phyloP scores from a whole-genome alignment of 306 rosid species.

The Albizia julibrissin region DNA sequence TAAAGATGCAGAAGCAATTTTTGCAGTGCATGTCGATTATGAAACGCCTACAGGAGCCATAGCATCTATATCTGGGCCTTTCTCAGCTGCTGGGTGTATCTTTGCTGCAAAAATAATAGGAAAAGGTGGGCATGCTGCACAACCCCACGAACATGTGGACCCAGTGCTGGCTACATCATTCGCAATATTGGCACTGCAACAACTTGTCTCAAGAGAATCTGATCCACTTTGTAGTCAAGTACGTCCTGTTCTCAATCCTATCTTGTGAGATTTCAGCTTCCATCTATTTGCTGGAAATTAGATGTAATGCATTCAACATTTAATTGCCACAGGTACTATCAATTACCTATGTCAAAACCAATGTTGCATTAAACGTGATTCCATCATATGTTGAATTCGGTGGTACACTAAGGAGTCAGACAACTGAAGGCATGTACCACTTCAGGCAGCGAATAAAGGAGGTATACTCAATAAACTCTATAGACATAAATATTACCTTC shows the following conservation, averaged over 20 bases:
- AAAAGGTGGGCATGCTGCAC: conserved; percentile 67
- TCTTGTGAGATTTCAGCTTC: conserved; percentile 8
- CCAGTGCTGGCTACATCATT: conserved; percentile 71
- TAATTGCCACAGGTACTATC: conserved; percentile 57
- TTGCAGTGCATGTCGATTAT: conserved; percentile 49
- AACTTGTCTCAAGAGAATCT: conserved; percentile 69
- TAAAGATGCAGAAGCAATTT: conserved; percentile 65
- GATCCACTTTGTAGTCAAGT: conserved; percentile 72
- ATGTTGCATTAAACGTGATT: conserved; percentile 53
- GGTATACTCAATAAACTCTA: conserved; percentile 37
- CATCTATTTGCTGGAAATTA: conserved; percentile 10
- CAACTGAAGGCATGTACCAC: conserved; percentile 61
- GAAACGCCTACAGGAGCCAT: conserved; percentile 54
- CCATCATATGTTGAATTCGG: conserved; percentile 64
- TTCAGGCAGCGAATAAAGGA: conserved; percentile 60
- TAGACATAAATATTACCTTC: conserved; percentile 3
- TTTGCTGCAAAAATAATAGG: conserved; percentile 64
- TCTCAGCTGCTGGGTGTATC: conserved; percentile 56
- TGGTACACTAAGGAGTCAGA: conserved; percentile 69
- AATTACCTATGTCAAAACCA: conserved; percentile 60
- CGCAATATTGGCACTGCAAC: conserved; percentile 69
- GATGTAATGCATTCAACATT: conserved; percentile 14
- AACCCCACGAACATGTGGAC: conserved; percentile 51
- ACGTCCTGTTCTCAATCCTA: conserved; percentile 26
- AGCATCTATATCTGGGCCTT: conserved; percentile 54